A percentile compares a stretch with the other conserved stretches of the same genome.
Conservation (phyloP, 1,139 yeast species). For the Kluyveromyces sp. region DNA sequence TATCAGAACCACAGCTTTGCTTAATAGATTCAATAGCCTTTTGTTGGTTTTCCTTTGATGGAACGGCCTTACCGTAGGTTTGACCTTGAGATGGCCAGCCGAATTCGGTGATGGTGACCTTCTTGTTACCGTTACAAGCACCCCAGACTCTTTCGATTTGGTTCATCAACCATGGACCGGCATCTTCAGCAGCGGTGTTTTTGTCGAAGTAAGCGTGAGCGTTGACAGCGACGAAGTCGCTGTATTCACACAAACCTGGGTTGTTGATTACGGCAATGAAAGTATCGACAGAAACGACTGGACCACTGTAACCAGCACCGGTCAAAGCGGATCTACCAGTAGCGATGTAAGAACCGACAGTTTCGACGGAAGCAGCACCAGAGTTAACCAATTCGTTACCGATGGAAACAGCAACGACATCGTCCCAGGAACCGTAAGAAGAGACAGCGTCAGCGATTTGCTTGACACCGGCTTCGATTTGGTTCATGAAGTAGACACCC, state of each 20-base stretch:
- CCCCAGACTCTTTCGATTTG: conserved; percentile 61
- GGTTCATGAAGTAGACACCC: conserved; percentile 57
- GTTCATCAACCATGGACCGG: conserved; percentile 63
- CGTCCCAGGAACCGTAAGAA: conserved; percentile 57
- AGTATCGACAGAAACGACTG: conserved; percentile 73
- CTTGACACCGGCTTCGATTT: conserved; percentile 44
- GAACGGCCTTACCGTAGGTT: conserved; percentile 58
- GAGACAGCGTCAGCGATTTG: conserved; percentile 49
- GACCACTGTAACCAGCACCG: conserved; percentile 59
- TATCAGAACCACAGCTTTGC: conserved; percentile 46
- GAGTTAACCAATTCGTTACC: conserved; percentile 77
- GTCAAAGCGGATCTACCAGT: conserved; percentile 54
- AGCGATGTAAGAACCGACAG: conserved; percentile 47
- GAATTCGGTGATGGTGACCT: conserved; percentile 60
- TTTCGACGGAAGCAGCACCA: conserved; percentile 53
- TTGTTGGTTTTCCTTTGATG: conserved; percentile 56
- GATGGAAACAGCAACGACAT: conserved; percentile 63
- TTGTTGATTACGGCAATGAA: conserved; percentile 65
- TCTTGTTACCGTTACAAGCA: conserved; percentile 56
- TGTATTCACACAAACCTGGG: conserved; percentile 60
- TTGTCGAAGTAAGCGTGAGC: conserved; percentile 80
- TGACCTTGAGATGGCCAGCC: conserved; percentile 79
- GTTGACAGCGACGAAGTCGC: conserved; percentile 76
- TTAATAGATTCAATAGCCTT: conserved; percentile 53
- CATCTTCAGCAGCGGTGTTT: conserved; percentile 50